These are phyloP conservation scores for Lathyrus aphaca DNA, from an alignment of 306 rosid species.

Conservation along the genomic window DNA sequence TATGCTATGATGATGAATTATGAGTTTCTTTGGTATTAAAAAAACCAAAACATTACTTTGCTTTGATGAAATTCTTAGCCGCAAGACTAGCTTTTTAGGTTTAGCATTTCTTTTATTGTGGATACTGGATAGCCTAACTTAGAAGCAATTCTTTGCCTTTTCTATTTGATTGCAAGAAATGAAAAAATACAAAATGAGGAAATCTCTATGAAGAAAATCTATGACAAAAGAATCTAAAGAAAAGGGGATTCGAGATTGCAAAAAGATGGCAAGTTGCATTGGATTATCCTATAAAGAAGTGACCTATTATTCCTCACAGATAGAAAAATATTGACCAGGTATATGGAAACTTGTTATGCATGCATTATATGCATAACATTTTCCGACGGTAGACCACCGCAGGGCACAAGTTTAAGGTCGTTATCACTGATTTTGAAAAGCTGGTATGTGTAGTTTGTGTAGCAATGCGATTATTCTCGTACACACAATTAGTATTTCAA, in stretches of 20 bases:
- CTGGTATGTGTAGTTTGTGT: too few species aligned
- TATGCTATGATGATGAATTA: neutral
- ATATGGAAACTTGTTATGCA: constrained; percentile 23
- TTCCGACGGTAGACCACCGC: neutral
- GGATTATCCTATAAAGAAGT: constrained; percentile 51
- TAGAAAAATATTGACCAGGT: constrained; percentile 24
- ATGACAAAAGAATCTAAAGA: constrained; percentile 29
- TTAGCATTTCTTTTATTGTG: constrained; percentile 66
- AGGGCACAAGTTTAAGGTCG: too few species aligned
- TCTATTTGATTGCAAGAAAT: constrained; percentile 41
- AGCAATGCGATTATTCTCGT: too few species aligned
- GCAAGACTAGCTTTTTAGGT: constrained; percentile 50
- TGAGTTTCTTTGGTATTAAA: constrained; percentile 38
- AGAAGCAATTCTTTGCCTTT: constrained; percentile 80
- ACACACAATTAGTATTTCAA: constrained; percentile 1
- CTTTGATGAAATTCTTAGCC: constrained; percentile 51
- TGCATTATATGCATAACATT: neutral
- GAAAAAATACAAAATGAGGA: constrained; percentile 42
- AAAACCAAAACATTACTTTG: constrained; percentile 50
- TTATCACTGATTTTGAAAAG: too few species aligned
- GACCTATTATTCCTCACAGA: constrained; percentile 44
- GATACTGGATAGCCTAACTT: constrained; percentile 63
- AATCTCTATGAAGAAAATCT: constrained; percentile 34
- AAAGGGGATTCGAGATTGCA: constrained; percentile 27
- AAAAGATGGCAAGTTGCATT: constrained; percentile 28